Evolutionary conservation across 2,329 filamentous ascomycete species (phyloP), one percentile per base, ranked within the genome.

Genomic region (Aspergillus amoenus): DNA sequence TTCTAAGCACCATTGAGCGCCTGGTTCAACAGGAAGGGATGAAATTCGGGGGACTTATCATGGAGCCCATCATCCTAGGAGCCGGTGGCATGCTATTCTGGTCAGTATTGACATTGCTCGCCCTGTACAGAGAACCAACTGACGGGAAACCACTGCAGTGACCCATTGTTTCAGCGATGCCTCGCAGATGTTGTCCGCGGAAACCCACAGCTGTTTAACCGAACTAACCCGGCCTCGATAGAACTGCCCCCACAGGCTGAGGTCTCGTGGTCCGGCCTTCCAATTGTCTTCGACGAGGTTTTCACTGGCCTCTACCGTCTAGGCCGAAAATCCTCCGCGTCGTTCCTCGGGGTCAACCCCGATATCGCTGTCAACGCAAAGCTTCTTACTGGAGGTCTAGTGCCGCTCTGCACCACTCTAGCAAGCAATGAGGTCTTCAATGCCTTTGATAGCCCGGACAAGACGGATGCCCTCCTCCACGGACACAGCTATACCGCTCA

Each of bases 401-500:
- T 95, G 0, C 91, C 91, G 0, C 82, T 96, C 0, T 91, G 88
- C 66, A 83, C 87, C 0, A 96, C 91, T 0, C 76, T 90, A 4
- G 89, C 91, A 0, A 91, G 88, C 37, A 80, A 91, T 57, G 81
- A 80, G 57, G 87, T 95, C 45, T 94, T 92, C 71, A 68, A 84
- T 1, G 84, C 85, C 0, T 95, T 95, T 68, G 76, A 84, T 12
- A 87, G 87, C 52, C 78, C 83, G 1, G 86, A 91, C 48, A 95
- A 94, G 75, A 85, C 84, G 0, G 89, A 93, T 63, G 91, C 91
- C 0, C 74, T 95, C 5, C 77, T 95, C 3, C 91, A 95, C 64
- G 91, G 91, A 0, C 91, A 95, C 70, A 93, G 89, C 70, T 95
- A 95, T 73, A 95, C 91, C 0, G 91, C 91, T 0, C 90, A 95